Conservation (phyloP, 371 early-diverging fungal species). For the Amoeboaphelidium protococcarum region DNA sequence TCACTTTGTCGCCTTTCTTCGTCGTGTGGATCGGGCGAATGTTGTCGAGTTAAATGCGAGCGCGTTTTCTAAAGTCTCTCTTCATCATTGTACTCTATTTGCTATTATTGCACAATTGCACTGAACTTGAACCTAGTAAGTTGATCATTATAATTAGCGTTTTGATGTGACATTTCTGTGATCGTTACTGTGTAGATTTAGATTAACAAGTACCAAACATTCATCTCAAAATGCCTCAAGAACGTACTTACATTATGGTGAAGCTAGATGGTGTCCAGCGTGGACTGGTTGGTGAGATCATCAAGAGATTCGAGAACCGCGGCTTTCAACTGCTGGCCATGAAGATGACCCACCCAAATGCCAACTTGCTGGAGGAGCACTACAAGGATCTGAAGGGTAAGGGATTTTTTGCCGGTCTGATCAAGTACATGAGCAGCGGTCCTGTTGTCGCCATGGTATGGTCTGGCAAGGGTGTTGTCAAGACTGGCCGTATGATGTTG, state of each 20-base stretch:
- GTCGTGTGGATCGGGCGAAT: no score
- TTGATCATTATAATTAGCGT: no score
- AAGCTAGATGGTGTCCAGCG: slow-evolving; percentile 18
- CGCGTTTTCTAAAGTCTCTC: no score
- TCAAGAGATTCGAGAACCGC: slow-evolving; percentile 68
- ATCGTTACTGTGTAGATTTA: no score
- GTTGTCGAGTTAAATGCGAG: no score
- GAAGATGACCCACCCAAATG: slow-evolving; percentile 44
- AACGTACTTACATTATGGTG: slow-evolving; percentile 28
- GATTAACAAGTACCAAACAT: no score
- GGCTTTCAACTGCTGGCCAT: slow-evolving; percentile 50
- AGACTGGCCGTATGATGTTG: slow-evolving; percentile 81
- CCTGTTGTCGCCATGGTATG: slow-evolving; percentile 33
- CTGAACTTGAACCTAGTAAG: no score
- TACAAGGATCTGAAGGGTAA: slow-evolving; percentile 76
- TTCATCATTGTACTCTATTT: no score
- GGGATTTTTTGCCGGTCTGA: slow-evolving; percentile 84
- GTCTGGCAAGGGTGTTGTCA: slow-evolving; percentile 88
- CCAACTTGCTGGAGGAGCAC: slow-evolving; percentile 71
- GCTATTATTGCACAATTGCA: no score
- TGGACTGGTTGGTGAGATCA: slow-evolving; percentile 83
- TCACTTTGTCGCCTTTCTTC: no score
- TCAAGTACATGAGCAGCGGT: slow-evolving; percentile 53
- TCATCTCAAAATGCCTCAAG: no score
- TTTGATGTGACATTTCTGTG: no score